Evolutionary conservation across 192 early-diverging fungal species (phyloP).

Genomic region (Backusella westeae): DNA sequence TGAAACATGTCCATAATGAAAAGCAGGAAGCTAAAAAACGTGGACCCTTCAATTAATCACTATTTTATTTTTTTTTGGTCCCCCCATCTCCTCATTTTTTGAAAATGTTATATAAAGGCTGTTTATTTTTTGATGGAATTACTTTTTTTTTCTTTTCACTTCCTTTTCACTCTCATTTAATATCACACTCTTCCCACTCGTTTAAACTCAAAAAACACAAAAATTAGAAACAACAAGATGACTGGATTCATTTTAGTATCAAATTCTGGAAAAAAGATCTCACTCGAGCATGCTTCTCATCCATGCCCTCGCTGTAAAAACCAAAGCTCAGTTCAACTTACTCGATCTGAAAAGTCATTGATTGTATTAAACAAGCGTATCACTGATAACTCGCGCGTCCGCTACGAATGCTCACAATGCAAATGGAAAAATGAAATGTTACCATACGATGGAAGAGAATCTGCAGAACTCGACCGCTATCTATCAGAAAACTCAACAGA

Average conservation of each 20-base stretch:
- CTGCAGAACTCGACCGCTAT: conserved; percentile 7
- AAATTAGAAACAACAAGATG: conserved; percentile 2
- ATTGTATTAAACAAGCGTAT: conserved; percentile 33
- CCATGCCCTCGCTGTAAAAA: conserved; percentile 38
- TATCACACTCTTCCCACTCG: neutral
- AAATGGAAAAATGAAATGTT: conserved; percentile 31
- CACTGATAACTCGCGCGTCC: conserved; percentile 26
- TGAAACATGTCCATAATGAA: conserved; percentile 4
- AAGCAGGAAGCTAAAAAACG: neutral
- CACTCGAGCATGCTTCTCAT: conserved; percentile 30
- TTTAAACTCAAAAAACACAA: neutral
- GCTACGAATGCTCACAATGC: conserved; percentile 36
- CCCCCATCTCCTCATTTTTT: neutral
- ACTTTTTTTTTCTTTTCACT: neutral
- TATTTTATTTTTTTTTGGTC: neutral
- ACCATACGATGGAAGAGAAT: conserved; percentile 16
- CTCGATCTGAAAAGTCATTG: conserved; percentile 28
- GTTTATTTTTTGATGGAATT: neutral
- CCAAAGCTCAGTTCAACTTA: conserved; percentile 29
- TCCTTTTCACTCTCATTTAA: neutral
- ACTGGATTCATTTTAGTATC: conserved; percentile 20
- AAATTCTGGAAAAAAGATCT: conserved; percentile 29
- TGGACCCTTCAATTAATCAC: conserved; percentile 3
- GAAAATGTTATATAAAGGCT: neutral
- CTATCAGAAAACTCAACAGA: conserved; percentile 12